Conservation (phyloP, 768 basidiomycete species). For the Naganishia vaughanmartiniae region DNA sequence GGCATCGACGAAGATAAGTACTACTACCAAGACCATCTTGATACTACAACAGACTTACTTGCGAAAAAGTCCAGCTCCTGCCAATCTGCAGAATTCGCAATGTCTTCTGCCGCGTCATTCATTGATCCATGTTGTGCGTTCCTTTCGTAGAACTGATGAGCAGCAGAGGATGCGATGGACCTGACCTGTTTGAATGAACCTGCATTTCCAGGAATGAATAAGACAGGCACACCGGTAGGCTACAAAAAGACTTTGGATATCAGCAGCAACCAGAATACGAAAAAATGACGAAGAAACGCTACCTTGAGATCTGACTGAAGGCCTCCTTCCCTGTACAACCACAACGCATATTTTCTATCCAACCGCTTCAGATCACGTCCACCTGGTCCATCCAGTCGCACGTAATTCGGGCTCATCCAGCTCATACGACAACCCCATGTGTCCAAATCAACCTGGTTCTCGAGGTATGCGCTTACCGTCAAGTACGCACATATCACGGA, state of each 20-base stretch:
- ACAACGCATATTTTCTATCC: constrained; percentile 74
- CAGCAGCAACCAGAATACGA: neutral
- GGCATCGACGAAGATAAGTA: neutral
- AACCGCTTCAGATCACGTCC: constrained; percentile 65
- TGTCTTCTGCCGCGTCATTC: neutral
- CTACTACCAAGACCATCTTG: neutral
- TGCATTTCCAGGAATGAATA: constrained; percentile 97
- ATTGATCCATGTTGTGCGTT: neutral
- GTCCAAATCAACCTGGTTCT: constrained; percentile 17
- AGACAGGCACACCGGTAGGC: constrained; percentile 62
- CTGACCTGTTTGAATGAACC: constrained; percentile 91
- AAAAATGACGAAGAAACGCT: constrained; percentile 27
- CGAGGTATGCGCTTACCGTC: constrained; percentile 15
- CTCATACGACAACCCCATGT: constrained; percentile 73
- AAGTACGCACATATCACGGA: neutral
- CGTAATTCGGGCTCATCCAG: constrained; percentile 89
- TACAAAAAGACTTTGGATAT: constrained; percentile 27
- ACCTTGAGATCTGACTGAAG: constrained; percentile 70
- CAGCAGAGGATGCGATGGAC: constrained; percentile 87
- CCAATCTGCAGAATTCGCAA: constrained; percentile 38
- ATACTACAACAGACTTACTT: constrained; percentile 56
- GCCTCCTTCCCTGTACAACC: constrained; percentile 82
- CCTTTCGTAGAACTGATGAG: constrained; percentile 75
- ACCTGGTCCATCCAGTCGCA: constrained; percentile 68
- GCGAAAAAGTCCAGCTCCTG: constrained; percentile 76